These are phyloP conservation scores for Magnaporthiopsis rhizophila DNA, from an alignment of 2,329 filamentous ascomycete genomes.

Conservation along the genomic window DNA sequence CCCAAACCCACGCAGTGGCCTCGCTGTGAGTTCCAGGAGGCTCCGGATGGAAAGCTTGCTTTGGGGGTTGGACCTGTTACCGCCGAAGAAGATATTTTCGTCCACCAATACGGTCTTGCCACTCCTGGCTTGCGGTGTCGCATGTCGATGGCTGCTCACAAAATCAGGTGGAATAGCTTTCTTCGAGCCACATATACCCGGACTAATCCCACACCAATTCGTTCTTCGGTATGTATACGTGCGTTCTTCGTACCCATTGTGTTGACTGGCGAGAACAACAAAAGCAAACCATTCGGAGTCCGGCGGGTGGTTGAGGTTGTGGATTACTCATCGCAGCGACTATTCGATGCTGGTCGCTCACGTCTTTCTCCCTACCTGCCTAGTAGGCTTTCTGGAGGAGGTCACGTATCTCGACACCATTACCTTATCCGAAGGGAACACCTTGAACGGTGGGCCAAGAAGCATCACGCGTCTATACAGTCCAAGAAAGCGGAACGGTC, in stretches of 20 bases:
- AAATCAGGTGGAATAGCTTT: too few species aligned
- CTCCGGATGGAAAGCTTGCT: too few species aligned
- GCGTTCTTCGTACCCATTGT: too few species aligned
- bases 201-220: not conserved
- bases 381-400: too few species aligned
- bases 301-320: not conserved
- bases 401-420: not conserved
- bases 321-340: not conserved
- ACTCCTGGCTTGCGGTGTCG: too few species aligned
- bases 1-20: too few species aligned
- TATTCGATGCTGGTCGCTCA: not conserved
- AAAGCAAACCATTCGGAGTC: not conserved
- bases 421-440: not conserved
- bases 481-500: not conserved
- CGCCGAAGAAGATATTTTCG: too few species aligned
- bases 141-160: not conserved
- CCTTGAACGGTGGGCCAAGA: not conserved
- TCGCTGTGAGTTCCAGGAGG: too few species aligned
- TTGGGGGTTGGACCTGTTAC: too few species aligned
- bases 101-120: too few species aligned
- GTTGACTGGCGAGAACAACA: not conserved
- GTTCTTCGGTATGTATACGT: not conserved
- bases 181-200: not conserved
- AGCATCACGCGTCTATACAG: not conserved
- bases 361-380: too few species aligned